A percentile compares a stretch with the other conserved stretches of the same genome.
Evolutionary conservation across 768 basidiomycete species (phyloP).

Genomic region (Collybia sordida): DNA sequence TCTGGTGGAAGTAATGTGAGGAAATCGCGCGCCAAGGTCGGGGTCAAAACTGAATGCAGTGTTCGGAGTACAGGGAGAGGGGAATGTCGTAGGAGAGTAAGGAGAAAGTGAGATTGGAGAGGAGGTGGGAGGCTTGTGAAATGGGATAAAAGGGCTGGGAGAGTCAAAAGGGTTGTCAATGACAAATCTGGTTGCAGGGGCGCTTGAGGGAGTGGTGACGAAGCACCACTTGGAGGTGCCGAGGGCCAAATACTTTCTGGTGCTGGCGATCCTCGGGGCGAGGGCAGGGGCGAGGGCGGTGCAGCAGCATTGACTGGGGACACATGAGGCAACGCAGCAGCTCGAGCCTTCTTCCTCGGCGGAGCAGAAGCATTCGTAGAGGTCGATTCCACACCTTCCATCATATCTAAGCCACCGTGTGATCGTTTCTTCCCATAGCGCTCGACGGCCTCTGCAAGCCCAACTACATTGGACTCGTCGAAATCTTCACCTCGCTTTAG

Average conservation of each 20-base stretch:
- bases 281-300: constrained; percentile 82
- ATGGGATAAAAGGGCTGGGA: constrained; percentile 79
- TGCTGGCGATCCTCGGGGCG: constrained; percentile 81
- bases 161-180: constrained; percentile 79
- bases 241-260: constrained; percentile 79
- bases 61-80: constrained; percentile 90
- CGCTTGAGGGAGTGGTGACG: constrained; percentile 65
- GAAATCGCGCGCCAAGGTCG: constrained; percentile 93
- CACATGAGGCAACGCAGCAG: constrained; percentile 56
- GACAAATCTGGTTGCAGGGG: constrained; percentile 82
- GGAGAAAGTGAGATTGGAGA: constrained; percentile 90
- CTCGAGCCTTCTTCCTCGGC: constrained; percentile 77
- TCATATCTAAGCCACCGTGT: constrained; percentile 54
- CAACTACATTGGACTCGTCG: constrained; percentile 53
- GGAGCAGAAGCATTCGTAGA: constrained; percentile 49
- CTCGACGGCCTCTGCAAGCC: constrained; percentile 78
- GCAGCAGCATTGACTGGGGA: constrained; percentile 72
- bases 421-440: constrained; percentile 86
- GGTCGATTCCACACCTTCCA: constrained; percentile 49
- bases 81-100: constrained; percentile 90
- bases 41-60: constrained; percentile 83
- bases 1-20: constrained; percentile 90
- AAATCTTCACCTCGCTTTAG: constrained; percentile 61
- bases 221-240: constrained; percentile 75
- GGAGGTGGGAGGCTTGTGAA: constrained; percentile 78